Percentiles rank a stretch among this genome's conserved stretches.
phyloP scores from a whole-genome alignment of 2,329 filamentous ascomycete genomes.

The Trichoderma pleuroti region DNA sequence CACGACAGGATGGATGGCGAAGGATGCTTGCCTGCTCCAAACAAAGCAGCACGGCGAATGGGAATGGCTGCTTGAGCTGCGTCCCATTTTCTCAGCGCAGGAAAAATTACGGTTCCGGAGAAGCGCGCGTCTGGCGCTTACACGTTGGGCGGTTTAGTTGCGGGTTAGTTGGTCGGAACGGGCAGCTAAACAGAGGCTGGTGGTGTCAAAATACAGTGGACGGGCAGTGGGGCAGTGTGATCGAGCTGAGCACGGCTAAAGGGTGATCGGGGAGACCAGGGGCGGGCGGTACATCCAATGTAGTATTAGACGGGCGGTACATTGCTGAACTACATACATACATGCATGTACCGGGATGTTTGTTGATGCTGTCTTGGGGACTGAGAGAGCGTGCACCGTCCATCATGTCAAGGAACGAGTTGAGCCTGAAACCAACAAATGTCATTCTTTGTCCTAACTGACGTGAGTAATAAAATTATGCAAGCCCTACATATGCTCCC shows the following conservation, averaged over 20 bases:
- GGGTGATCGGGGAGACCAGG: background rate
- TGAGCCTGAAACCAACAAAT: background rate
- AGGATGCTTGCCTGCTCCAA: slow-evolving; percentile 1
- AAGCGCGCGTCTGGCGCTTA: slow-evolving; percentile 19
- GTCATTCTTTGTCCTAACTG: background rate
- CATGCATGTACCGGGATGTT: no score
- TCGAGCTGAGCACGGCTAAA: background rate
- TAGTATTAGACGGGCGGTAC: no score
- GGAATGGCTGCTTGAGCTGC: background rate
- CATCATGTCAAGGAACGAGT: background rate
- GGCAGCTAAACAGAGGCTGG: background rate
- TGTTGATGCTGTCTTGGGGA: background rate
- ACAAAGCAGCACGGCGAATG: background rate
- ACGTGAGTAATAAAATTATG: background rate
- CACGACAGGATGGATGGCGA: slow-evolving; percentile 4
- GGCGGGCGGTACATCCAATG: background rate
- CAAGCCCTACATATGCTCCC: background rate
- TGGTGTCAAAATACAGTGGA: background rate
- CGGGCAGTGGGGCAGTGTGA: background rate
- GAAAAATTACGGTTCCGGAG: slow-evolving; percentile 13
- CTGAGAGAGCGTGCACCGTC: no score
- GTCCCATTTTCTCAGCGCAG: background rate
- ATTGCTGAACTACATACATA: background rate
- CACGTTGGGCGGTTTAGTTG: background rate
- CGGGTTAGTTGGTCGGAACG: background rate